phyloP scores from a whole-genome alignment of 257 asterid genomes.

The Capsicum chinense region DNA sequence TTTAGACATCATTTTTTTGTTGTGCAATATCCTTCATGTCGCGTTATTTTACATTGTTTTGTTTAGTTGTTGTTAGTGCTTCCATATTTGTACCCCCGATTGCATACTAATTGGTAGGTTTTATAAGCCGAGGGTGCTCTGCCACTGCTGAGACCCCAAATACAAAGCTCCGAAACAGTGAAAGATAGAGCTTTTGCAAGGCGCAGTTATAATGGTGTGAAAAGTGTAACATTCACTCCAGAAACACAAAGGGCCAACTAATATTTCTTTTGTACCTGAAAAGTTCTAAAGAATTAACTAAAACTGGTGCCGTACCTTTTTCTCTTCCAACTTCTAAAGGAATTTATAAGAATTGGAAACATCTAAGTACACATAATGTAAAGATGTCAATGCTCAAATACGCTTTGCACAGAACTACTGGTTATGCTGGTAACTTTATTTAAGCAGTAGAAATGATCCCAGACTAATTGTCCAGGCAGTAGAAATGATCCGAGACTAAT shows the following conservation, averaged over 20 bases:
- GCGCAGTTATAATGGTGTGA: background rate
- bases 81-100: too few species aligned
- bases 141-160: background rate
- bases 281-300: background rate
- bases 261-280: background rate
- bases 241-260: background rate
- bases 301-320: background rate
- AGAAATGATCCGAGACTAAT: background rate
- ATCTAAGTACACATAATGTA: background rate
- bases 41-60: too few species aligned
- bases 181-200: constrained; percentile 17
- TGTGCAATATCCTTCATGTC: too few species aligned
- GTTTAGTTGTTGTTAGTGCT: too few species aligned
- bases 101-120: too few species aligned
- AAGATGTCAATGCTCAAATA: background rate
- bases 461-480: background rate
- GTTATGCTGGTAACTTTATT: constrained; percentile 24
- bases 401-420: background rate
- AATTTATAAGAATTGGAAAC: background rate
- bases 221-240: background rate
- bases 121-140: background rate
- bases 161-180: background rate
- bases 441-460: constrained; percentile 1
- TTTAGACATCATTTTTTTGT: too few species aligned
- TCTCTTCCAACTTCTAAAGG: background rate